Evolutionary conservation across 768 basidiomycete species (phyloP).

Genomic region (Tricholomella constricta): DNA sequence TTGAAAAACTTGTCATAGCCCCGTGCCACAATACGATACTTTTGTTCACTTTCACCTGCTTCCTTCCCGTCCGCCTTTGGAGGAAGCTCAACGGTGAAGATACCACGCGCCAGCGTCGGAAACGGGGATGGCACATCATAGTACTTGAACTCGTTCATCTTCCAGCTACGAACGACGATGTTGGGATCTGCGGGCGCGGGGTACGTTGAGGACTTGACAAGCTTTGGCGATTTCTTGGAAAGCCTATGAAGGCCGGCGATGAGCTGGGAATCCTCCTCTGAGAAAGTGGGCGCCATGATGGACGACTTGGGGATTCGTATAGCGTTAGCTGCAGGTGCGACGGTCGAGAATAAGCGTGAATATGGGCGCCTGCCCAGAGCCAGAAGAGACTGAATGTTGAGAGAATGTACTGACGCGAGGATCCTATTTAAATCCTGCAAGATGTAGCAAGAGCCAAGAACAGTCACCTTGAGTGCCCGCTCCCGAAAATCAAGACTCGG

Average conservation of each 20-base stretch:
- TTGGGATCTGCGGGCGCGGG: constrained; percentile 55
- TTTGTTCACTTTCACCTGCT: constrained; percentile 21
- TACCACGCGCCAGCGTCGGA: constrained; percentile 90
- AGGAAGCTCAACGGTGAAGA: constrained; percentile 68
- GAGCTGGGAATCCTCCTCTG: constrained; percentile 56
- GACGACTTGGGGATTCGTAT: neutral
- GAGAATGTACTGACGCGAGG: constrained; percentile 2
- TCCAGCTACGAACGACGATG: constrained; percentile 80
- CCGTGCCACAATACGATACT: constrained; percentile 72
- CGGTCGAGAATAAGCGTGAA: constrained; percentile 12
- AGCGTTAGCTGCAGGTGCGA: constrained; percentile 2
- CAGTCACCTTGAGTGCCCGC: neutral
- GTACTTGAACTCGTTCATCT: constrained; percentile 97
- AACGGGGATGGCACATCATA: constrained; percentile 88
- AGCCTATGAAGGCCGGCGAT: constrained; percentile 54
- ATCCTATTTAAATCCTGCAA: neutral
- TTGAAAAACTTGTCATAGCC: constrained; percentile 99
- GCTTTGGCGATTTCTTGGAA: constrained; percentile 59
- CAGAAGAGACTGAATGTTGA: constrained; percentile 18
- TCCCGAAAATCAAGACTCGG: neutral
- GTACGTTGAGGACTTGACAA: constrained; percentile 62
- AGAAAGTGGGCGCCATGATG: constrained; percentile 16
- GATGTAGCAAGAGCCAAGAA: neutral
- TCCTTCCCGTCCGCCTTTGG: constrained; percentile 19
- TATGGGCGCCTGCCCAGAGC: constrained; percentile 15